phyloP scores from a whole-genome alignment of 83 land plant genomes.

The Diphasiastrum complanatum region DNA sequence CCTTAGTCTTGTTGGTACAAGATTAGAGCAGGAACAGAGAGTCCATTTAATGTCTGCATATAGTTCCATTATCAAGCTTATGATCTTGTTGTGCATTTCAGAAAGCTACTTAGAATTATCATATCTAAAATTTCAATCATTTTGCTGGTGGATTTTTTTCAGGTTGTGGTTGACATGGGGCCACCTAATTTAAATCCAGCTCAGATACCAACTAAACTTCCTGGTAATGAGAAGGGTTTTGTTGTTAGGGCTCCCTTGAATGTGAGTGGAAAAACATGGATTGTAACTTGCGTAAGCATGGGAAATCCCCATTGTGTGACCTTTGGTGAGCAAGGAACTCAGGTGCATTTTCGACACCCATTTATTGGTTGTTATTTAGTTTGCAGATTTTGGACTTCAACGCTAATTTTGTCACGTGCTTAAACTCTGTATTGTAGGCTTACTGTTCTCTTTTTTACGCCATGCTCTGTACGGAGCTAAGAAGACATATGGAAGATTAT shows the following conservation, averaged over 20 bases:
- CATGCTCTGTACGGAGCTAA: no score
- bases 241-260: slow-evolving; percentile 61
- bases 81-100: no score
- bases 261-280: slow-evolving; percentile 68
- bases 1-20: no score
- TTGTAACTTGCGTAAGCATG: slow-evolving; percentile 98
- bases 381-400: no score
- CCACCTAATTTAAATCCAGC: slow-evolving; percentile 64
- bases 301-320: slow-evolving; percentile 97
- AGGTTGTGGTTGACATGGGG: slow-evolving; percentile 98
- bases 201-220: slow-evolving; percentile 71
- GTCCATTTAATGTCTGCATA: no score
- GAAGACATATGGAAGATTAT: no score
- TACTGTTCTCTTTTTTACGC: no score
- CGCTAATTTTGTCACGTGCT: no score
- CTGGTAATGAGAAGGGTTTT: slow-evolving; percentile 45
- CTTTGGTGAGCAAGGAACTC: slow-evolving; percentile 47
- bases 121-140: background rate
- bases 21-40: no score
- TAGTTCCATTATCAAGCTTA: no score
- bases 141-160: slow-evolving; percentile 8
- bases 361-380: no score
- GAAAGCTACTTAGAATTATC: background rate
- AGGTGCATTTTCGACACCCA: slow-evolving; percentile 24
- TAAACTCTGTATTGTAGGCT: no score